A percentile compares a stretch with the other conserved stretches of the same genome.
These are phyloP conservation scores for Coniochaeta hoffmannii DNA, from an alignment of 2,329 filamentous ascomycete genomes.

Conservation along the genomic window DNA sequence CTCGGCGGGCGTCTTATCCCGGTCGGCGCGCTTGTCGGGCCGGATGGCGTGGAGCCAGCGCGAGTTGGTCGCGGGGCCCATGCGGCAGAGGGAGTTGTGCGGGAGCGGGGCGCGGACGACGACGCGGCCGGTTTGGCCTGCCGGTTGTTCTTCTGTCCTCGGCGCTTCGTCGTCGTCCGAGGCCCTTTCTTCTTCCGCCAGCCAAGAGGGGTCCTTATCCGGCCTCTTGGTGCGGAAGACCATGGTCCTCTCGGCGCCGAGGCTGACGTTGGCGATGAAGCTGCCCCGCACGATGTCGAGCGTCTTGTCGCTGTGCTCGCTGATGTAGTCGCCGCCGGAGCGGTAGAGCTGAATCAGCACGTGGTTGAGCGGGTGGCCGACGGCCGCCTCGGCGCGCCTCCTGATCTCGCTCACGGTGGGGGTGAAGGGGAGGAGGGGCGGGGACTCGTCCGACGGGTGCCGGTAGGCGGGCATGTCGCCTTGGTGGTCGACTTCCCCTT, in stretches of 20 bases:
- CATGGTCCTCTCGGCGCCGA: constrained; percentile 91
- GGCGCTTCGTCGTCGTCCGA: constrained; percentile 1
- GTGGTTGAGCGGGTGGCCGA: constrained; percentile 83
- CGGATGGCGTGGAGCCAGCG: constrained; percentile 90
- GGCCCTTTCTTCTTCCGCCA: constrained; percentile 6
- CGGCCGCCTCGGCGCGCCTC: constrained; percentile 56
- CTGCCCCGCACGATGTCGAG: constrained; percentile 77
- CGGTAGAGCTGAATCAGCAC: constrained; percentile 90
- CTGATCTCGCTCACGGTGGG: constrained; percentile 63
- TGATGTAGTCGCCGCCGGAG: constrained; percentile 83
- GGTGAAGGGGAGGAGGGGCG: constrained; percentile 69
- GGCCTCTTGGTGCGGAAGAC: constrained; percentile 73
- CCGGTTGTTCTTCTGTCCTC: constrained; percentile 3
- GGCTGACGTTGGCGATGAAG: constrained; percentile 84
- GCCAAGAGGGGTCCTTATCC: constrained; percentile 26
- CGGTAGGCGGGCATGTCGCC: constrained; percentile 85
- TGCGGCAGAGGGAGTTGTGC: constrained; percentile 81
- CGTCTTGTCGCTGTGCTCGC: constrained; percentile 95
- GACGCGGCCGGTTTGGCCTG: no score
- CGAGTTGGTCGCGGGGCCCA: constrained; percentile 75
- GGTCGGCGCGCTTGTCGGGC: constrained; percentile 66
- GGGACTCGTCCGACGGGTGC: constrained; percentile 84
- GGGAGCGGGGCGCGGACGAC: constrained; percentile 58
- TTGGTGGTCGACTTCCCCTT: constrained; percentile 62
- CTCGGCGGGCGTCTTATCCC: constrained; percentile 64